Evolutionary conservation across 495 filamentous ascomycete species (phyloP), one percentile per base, ranked within the genome.

Genomic region (Neurospora cerealis): DNA sequence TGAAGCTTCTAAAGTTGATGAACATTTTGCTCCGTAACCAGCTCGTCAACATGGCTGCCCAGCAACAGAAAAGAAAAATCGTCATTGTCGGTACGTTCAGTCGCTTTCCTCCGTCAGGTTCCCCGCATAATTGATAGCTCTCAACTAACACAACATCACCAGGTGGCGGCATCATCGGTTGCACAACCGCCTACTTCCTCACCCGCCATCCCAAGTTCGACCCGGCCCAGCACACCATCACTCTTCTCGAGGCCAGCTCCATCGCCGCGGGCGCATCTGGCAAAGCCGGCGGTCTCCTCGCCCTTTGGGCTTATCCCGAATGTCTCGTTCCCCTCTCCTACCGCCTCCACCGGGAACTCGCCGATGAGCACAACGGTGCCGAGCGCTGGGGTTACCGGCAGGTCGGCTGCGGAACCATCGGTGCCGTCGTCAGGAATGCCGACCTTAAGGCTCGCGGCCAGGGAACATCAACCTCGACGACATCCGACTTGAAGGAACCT

Each of bases 151-250:
- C 24, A 41, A 70, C 46, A 70, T 46, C 39, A 66, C 24, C 62
- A 95, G 95, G 96, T 76, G 96, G 95, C 77, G 96, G 96, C 79
- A 94, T 99, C 72, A 97, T 99, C 78, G 96, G 96, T 77, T 92
- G 91, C 81, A 96, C 93, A 72, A 93, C 93, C 17, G 96, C 96
- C 71, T 99, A 99, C 82, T 98, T 92, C 79, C 85, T 99, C 17
- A 95, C 94, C 2, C 91, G 93, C 74, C 96, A 99, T 82, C 92
- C 93, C 13, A 89, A 88, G 32, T 99, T 91, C 82, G 87, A 96
- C 80, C 89, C 93, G 32, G 79, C 86, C 7, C 86, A 89, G 41
- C 92, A 97, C 79, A 91, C 84, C 70, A 89, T 99, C 75, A 97
- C 92, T 15, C 89, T 99, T 40, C 86, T 99, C 74, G 96, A 99